A percentile compares a stretch with the other conserved stretches of the same genome.
phyloP scores from a whole-genome alignment of 2,329 filamentous ascomycete genomes.

The Davidsoniella eucalypti region DNA sequence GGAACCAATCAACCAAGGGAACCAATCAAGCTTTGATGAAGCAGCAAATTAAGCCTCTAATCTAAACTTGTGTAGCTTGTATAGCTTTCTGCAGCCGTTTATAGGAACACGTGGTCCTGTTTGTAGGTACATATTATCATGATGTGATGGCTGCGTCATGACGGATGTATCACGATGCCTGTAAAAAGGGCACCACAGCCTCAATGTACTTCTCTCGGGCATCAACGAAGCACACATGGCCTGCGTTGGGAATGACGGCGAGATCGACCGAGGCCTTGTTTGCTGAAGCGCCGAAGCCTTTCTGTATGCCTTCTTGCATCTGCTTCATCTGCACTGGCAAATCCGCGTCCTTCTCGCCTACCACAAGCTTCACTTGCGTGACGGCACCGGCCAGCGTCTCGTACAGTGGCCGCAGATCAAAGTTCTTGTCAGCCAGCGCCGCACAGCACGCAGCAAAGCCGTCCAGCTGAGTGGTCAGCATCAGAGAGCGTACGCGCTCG shows the following conservation, averaged over 20 bases:
- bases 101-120: too few relatives aligned
- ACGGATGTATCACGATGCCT: not conserved
- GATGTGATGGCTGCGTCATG: too few relatives aligned
- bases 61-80: too few relatives aligned
- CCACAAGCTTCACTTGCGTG: conserved; percentile 22
- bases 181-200: conserved; percentile 17
- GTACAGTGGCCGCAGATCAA: conserved; percentile 24
- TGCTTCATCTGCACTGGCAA: conserved; percentile 23
- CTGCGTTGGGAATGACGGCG: conserved; percentile 21
- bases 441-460: conserved; percentile 27
- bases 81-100: too few relatives aligned
- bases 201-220: conserved; percentile 20
- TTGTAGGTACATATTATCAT: too few relatives aligned
- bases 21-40: too few relatives aligned
- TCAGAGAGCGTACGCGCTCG: conserved; percentile 20
- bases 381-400: conserved; percentile 20
- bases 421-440: conserved; percentile 22
- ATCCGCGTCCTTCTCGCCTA: conserved; percentile 27
- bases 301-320: conserved; percentile 22
- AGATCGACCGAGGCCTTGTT: conserved; percentile 19
- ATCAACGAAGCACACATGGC: conserved; percentile 25
- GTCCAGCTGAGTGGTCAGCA: conserved; percentile 23
- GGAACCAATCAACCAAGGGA: too few relatives aligned
- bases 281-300: conserved; percentile 17
- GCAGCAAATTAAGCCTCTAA: too few relatives aligned